Conservation (phyloP, 371 early-diverging fungal genomes). For the Dichotomocladium elegans region DNA sequence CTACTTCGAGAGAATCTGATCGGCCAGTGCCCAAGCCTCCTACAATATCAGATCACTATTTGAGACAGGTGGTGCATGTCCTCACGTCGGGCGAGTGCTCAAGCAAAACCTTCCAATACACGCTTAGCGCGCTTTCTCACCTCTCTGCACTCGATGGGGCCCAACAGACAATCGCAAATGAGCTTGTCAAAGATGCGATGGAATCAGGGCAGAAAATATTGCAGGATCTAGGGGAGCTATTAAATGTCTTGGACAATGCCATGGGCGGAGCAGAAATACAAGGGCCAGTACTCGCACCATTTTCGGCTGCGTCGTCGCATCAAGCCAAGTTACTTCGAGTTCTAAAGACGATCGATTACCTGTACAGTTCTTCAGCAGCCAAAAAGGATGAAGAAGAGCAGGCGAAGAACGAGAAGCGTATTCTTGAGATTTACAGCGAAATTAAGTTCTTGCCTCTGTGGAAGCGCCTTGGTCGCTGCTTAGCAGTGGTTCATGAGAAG, state of each 20-base stretch:
- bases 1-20: constrained; percentile 3
- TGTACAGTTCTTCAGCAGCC: constrained; percentile 51
- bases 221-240: constrained; percentile 64
- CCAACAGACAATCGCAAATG: constrained; percentile 70
- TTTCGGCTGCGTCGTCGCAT: constrained; percentile 81
- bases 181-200: constrained; percentile 70
- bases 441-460: constrained; percentile 75
- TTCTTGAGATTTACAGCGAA: constrained; percentile 66
- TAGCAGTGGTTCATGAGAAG: constrained; percentile 71
- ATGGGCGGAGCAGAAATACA: constrained; percentile 65
- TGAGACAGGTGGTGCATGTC: constrained; percentile 84
- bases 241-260: constrained; percentile 51
- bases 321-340: constrained; percentile 92
- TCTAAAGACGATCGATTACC: constrained; percentile 90
- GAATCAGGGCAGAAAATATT: constrained; percentile 66
- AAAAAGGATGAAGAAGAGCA: constrained; percentile 14
- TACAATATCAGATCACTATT: constrained; percentile 65
- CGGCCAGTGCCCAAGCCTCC: constrained; percentile 58
- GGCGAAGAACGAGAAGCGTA: constrained; percentile 49
- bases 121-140: constrained; percentile 85
- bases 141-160: constrained; percentile 74
- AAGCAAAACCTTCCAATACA: constrained; percentile 91
- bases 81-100: constrained; percentile 90
- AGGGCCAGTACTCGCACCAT: constrained; percentile 56
- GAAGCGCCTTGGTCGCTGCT: constrained; percentile 73